phyloP scores from a whole-genome alignment of 148 eudicot species.

The Pouteria glomerata region DNA sequence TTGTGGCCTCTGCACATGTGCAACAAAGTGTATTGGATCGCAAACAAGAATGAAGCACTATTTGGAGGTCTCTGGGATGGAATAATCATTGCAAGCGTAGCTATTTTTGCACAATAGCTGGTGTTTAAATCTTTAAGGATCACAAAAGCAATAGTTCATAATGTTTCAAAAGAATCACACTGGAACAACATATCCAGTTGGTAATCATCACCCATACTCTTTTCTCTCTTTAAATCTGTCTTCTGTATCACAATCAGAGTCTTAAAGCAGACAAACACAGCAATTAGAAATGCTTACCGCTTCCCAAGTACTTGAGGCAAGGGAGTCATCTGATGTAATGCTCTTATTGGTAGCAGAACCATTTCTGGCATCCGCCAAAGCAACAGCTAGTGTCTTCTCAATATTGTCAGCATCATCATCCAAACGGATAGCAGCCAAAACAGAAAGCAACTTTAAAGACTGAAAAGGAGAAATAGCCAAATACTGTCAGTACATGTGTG shows the following conservation, averaged over 20 bases:
- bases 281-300: constrained; percentile 39
- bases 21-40: background rate
- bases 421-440: constrained; percentile 87
- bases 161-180: background rate
- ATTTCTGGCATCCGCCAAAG: constrained; percentile 52
- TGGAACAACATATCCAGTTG: background rate
- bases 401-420: constrained; percentile 68
- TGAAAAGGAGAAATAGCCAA: constrained; percentile 23
- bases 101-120: background rate
- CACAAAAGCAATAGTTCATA: background rate
- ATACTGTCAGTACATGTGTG: too few relatives aligned
- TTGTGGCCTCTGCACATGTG: background rate
- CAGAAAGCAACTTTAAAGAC: constrained; percentile 86
- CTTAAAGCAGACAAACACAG: background rate
- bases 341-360: constrained; percentile 37
- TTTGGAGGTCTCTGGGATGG: background rate
- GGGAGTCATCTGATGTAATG: constrained; percentile 48
- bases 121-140: background rate
- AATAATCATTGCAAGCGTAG: background rate
- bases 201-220: background rate
- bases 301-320: constrained; percentile 97
- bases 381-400: constrained; percentile 63
- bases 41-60: constrained; percentile 4
- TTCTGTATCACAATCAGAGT: background rate
- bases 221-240: background rate